Evolutionary conservation across 306 rosid species (phyloP).

Genomic region (Corylus americana): DNA sequence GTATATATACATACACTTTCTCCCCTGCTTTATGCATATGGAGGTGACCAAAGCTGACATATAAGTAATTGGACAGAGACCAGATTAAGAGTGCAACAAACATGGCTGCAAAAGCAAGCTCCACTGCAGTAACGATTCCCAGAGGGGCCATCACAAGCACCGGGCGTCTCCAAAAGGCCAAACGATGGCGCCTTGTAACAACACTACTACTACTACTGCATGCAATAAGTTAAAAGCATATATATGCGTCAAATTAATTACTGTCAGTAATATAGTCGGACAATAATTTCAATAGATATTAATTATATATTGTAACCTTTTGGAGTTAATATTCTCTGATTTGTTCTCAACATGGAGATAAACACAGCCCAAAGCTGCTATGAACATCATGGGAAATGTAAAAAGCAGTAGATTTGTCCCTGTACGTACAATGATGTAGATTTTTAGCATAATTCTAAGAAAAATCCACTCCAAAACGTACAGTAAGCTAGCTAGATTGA

Average conservation of each 20-base stretch:
- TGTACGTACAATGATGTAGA: conserved; percentile 11
- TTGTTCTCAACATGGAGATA: conserved; percentile 53
- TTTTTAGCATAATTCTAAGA: background rate
- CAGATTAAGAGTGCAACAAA: conserved; percentile 58
- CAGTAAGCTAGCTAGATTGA: background rate
- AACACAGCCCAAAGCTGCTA: conserved; percentile 52
- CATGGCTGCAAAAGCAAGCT: conserved; percentile 51
- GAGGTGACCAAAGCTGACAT: conserved; percentile 54
- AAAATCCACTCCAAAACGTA: background rate
- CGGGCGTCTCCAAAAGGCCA: conserved; percentile 48
- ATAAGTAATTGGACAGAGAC: conserved; percentile 66
- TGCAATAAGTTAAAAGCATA: conserved; percentile 1
- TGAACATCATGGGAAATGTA: conserved; percentile 61
- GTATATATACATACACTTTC: conserved; percentile 38
- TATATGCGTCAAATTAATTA: background rate
- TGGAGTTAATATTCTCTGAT: conserved; percentile 18
- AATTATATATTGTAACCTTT: conserved; percentile 23
- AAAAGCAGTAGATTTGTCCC: conserved; percentile 61
- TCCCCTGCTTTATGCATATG: conserved; percentile 37
- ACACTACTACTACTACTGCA: conserved; percentile 25
- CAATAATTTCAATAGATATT: background rate
- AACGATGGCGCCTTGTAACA: background rate
- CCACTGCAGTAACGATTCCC: conserved; percentile 56
- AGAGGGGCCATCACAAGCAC: conserved; percentile 48
- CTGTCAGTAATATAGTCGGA: background rate